These are phyloP conservation scores for Gossypium longicalyx DNA, from an alignment of 345 rosid genomes.

Conservation along the genomic window DNA sequence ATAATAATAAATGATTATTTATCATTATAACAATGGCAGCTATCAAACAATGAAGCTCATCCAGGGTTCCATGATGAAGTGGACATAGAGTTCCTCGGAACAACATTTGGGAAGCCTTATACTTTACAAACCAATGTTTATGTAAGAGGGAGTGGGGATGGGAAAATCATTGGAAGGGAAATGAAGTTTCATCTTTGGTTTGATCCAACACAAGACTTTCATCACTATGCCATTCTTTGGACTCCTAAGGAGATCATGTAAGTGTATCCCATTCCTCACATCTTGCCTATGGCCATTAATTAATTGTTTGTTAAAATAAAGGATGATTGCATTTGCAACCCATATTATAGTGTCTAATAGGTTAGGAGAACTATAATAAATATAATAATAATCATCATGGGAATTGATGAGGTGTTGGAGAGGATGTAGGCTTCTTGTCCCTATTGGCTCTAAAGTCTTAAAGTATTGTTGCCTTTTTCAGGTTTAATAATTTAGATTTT, in stretches of 20 bases:
- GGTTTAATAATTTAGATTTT: slow-evolving; percentile 2
- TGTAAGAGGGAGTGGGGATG: slow-evolving; percentile 94
- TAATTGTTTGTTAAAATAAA: not conserved
- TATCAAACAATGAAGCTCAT: slow-evolving; percentile 84
- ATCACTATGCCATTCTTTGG: slow-evolving; percentile 91
- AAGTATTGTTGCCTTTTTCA: not conserved
- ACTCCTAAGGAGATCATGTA: slow-evolving; percentile 90
- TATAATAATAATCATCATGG: not conserved
- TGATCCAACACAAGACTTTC: slow-evolving; percentile 80
- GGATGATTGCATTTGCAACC: not conserved
- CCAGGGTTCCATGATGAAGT: slow-evolving; percentile 92
- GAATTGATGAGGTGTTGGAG: not conserved
- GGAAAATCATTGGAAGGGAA: slow-evolving; percentile 82
- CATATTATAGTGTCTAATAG: not conserved
- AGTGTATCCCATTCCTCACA: slow-evolving; percentile 22
- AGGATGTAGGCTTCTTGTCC: not conserved
- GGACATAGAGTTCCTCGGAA: slow-evolving; percentile 92
- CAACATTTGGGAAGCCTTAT: slow-evolving; percentile 88
- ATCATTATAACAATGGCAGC: slow-evolving; percentile 30
- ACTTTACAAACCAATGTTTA: slow-evolving; percentile 95
- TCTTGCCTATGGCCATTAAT: not conserved
- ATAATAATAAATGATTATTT: not conserved
- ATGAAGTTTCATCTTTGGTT: slow-evolving; percentile 93
- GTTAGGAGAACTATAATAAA: no score
- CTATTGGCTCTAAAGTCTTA: slow-evolving; percentile 2